phyloP scores from a whole-genome alignment of 1,284 basidiomycete genomes.

The Xerocomus amazonicus region DNA sequence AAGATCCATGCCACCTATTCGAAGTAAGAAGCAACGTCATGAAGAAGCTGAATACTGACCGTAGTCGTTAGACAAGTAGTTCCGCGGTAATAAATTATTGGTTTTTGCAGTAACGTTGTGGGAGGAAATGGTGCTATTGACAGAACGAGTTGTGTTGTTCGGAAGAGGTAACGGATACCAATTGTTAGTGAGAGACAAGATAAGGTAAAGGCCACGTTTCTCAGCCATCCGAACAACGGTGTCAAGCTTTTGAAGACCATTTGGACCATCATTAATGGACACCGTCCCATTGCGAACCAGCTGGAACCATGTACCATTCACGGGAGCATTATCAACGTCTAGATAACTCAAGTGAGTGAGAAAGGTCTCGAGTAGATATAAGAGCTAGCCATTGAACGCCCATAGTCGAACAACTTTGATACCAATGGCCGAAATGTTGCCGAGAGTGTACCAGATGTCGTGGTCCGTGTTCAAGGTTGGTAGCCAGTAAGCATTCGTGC shows the following conservation, averaged over 20 bases:
- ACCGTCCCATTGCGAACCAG: slow-evolving; percentile 44
- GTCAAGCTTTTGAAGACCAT: slow-evolving; percentile 67
- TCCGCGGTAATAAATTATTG: slow-evolving; percentile 45
- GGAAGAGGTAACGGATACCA: slow-evolving; percentile 47
- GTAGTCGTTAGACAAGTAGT: slow-evolving; percentile 57
- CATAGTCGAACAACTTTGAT: slow-evolving; percentile 64
- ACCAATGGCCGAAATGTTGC: slow-evolving; percentile 52
- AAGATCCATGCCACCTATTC: slow-evolving; percentile 57
- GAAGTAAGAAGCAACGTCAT: slow-evolving; percentile 6
- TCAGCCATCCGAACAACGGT: slow-evolving; percentile 56
- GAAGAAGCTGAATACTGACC: slow-evolving; percentile 36
- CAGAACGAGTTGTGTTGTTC: slow-evolving; percentile 14
- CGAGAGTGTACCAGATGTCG: slow-evolving; percentile 57
- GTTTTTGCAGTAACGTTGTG: slow-evolving; percentile 37
- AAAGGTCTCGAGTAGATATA: slow-evolving; percentile 9
- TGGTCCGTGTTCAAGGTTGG: slow-evolving; percentile 49
- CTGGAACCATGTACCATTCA: slow-evolving; percentile 57
- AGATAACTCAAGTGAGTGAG: slow-evolving; percentile 4
- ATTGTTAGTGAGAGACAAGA: slow-evolving; percentile 68
- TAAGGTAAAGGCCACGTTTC: slow-evolving; percentile 55
- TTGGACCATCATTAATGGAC: slow-evolving; percentile 57
- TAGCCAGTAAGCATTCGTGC: slow-evolving; percentile 70
- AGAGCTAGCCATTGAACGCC: slow-evolving; percentile 55
- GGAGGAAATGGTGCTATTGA: slow-evolving; percentile 15
- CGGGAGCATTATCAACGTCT: slow-evolving; percentile 54